Evolutionary conservation across 805 yeast species (phyloP).

Genomic region (Metschnikowia cerradonensis): DNA sequence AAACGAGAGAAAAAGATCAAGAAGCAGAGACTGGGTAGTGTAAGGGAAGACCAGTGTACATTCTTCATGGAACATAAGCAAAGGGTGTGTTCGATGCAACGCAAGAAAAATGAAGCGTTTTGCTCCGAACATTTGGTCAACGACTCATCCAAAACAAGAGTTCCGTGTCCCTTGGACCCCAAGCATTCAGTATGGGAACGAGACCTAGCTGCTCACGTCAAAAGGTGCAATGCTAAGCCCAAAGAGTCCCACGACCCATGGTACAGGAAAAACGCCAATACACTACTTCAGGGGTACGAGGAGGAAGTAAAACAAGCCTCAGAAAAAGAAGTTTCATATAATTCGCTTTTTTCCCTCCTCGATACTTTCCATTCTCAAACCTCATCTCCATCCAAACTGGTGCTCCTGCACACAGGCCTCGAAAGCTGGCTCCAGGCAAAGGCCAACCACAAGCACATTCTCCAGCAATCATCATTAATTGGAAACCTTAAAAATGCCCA

Average conservation of each 20-base stretch:
- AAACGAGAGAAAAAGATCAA: not conserved
- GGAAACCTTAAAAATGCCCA: constrained; percentile 51
- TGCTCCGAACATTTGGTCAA: constrained; percentile 60
- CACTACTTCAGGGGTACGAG: constrained; percentile 5
- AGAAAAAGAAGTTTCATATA: not conserved
- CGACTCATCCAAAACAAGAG: constrained; percentile 30
- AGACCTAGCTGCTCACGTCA: constrained; percentile 52
- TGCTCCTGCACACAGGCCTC: constrained; percentile 28
- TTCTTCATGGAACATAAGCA: constrained; percentile 47
- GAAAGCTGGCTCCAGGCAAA: constrained; percentile 43
- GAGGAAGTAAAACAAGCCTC: not conserved
- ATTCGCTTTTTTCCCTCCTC: not conserved
- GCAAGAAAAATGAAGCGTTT: constrained; percentile 43
- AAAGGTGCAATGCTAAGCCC: constrained; percentile 53
- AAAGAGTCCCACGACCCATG: constrained; percentile 42
- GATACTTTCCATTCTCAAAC: constrained; percentile 8
- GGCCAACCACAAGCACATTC: constrained; percentile 66
- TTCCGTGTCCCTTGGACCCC: constrained; percentile 75
- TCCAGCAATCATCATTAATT: constrained; percentile 77
- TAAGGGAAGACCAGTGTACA: constrained; percentile 37
- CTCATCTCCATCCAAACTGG: constrained; percentile 17
- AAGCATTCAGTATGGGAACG: constrained; percentile 68
- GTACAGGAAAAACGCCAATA: constrained; percentile 49
- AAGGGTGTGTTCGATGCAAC: constrained; percentile 59
- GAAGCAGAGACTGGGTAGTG: not conserved